A percentile compares a stretch with the other conserved stretches of the same genome.
phyloP scores from a whole-genome alignment of 495 filamentous ascomycete species.

The Neurospora discreta region DNA sequence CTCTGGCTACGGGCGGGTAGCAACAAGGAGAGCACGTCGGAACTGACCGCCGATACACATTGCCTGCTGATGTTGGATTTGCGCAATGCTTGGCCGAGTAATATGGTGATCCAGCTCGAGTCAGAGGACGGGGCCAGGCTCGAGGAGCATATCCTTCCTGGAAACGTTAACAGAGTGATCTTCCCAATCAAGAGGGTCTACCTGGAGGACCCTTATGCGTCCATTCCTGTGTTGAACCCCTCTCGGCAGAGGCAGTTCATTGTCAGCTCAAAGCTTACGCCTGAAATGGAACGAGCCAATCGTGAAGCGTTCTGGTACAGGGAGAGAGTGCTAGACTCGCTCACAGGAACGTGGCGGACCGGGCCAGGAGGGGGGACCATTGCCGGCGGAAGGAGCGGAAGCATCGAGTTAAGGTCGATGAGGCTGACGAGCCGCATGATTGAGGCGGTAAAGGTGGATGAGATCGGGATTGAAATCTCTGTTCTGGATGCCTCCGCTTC shows the following conservation, averaged over 20 bases:
- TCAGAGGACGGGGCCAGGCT: conserved; percentile 23
- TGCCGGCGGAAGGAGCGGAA: conserved; percentile 51
- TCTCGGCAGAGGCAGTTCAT: conserved; percentile 77
- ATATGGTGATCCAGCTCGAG: conserved; percentile 50
- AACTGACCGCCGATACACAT: conserved; percentile 43
- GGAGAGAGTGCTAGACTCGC: conserved; percentile 62
- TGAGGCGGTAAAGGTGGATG: conserved; percentile 70
- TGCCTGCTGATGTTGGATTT: conserved; percentile 77
- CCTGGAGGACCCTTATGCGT: conserved; percentile 60
- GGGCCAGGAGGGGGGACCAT: conserved; percentile 11
- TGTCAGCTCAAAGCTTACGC: conserved; percentile 67
- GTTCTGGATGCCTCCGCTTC: conserved; percentile 24
- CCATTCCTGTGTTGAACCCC: conserved; percentile 71
- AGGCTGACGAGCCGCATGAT: conserved; percentile 70
- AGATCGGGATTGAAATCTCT: conserved; percentile 58
- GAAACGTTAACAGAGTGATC: conserved; percentile 65
- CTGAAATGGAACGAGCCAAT: conserved; percentile 64
- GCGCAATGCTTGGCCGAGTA: conserved; percentile 76
- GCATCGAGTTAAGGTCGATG: conserved; percentile 63
- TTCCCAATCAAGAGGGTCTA: conserved; percentile 68
- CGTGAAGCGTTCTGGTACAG: conserved; percentile 91
- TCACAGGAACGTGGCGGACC: conserved; percentile 55
- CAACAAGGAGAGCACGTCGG: conserved; percentile 11
- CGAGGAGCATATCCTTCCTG: conserved; percentile 56
- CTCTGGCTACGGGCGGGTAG: conserved; percentile 30